Base-by-base conservation (phyloP, 106 monocot species). In the Phalaenopsis equestris region DNA sequence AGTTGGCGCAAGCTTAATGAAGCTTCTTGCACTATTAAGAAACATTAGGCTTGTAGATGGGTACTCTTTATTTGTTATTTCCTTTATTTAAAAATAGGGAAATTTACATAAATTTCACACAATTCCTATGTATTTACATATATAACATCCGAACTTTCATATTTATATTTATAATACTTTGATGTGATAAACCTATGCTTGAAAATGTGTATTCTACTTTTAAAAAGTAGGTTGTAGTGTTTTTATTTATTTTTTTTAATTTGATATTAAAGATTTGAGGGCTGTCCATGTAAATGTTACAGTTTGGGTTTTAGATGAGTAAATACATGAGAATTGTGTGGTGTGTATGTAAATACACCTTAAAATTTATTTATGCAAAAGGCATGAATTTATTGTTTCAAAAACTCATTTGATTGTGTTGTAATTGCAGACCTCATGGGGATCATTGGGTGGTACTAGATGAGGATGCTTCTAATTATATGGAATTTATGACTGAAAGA, bases 1-100 rank as follows among this genome's bases (percentile, higher is more conserved):
- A 76, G 79, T 89, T 72, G 94, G 92, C 14, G 88, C 73, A 41
- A 94, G 86, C 75, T 80, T 98, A 77, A 94, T 94, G 7, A 98
- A 84, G 82, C 77, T 98, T 79, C 92, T 98, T 73, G 86, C 83
- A 18, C 83, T 84, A 8, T 80, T 98, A 58, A 91, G 87, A 30
- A 88, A 83, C 61, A 91, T 98, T 41, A 85, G 85, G 1, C 79
- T 98, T 11, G 75, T 98, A 3, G 94, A 94, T 36, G 91, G 94
- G 97, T 97, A 86, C n/a, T 56, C 15, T 56, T 42, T 4, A 12
- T 14, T 12, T 18, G n/a, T 14, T 42, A 17, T 75, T 38, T 65
- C 52, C 41, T 16, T 42, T 67, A 19, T 43, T 17, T 47, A 18
- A 5, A 6, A 30, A 30, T 30, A 30, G 30, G 30, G 30, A 30